phyloP scores from a whole-genome alignment of 441 rosid species.

The Geranium incanum region DNA sequence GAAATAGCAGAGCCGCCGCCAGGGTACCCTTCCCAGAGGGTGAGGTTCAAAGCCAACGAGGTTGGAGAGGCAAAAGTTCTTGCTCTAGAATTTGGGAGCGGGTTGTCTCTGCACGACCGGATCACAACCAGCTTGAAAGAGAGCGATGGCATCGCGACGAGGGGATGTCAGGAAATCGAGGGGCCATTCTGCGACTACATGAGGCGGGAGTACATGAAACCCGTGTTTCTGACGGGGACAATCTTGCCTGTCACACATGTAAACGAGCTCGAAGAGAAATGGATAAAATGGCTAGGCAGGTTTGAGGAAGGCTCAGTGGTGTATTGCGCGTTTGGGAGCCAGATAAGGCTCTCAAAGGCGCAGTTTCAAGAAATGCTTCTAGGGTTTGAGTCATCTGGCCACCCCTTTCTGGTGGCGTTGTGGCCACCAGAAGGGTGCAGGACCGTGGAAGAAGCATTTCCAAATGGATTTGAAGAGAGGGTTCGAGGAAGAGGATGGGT shows the following conservation, averaged over 20 bases:
- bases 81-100: not conserved
- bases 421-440: slow-evolving; percentile 6
- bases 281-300: slow-evolving; percentile 10
- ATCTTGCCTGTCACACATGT: not conserved
- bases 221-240: not conserved
- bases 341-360: slow-evolving; percentile 1
- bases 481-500: slow-evolving; percentile 13
- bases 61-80: not conserved
- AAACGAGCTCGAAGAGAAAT: slow-evolving; percentile 6
- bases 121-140: not conserved
- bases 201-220: slow-evolving; percentile 1
- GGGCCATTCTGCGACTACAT: not conserved
- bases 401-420: slow-evolving; percentile 6
- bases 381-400: slow-evolving; percentile 3
- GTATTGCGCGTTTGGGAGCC: slow-evolving; percentile 12
- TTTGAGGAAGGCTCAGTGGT: slow-evolving; percentile 12
- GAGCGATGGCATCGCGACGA: not conserved
- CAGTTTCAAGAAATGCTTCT: slow-evolving; percentile 14
- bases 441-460: slow-evolving; percentile 13
- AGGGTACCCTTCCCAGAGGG: not conserved
- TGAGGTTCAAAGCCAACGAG: not conserved
- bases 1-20: slow-evolving; percentile 1
- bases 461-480: slow-evolving; percentile 2
- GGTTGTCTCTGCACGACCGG: not conserved
- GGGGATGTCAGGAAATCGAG: not conserved